Base-by-base conservation (phyloP, 2,329 filamentous ascomycete species). In the Ceratocystis lukuohia region DNA sequence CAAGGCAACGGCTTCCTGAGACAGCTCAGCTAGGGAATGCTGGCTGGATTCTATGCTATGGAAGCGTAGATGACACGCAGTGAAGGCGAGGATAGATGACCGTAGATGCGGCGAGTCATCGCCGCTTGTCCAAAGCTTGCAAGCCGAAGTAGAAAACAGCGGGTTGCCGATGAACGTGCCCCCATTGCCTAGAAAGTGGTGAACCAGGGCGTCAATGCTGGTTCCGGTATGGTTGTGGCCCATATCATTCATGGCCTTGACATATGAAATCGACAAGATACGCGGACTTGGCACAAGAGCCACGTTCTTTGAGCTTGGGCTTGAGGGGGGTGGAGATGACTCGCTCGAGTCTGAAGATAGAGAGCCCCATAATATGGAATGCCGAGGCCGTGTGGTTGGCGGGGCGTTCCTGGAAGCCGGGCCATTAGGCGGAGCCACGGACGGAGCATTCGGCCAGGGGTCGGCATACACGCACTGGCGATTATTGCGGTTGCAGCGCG, bases 31-130 rank as follows among this genome's bases (percentile, higher is more conserved):
- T 7, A 72, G 66, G 10, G 67, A 59, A 37, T 70, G 68, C 2
- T 64, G 45, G 1, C 56, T 17, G 1, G 44, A 37, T 6, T 64
- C 45, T 12, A 62, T 17, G n/a, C 67, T 61, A 57, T 68, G 62
- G 57, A 70, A 66, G 10, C 70, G 69, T 12, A 72, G 67, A 62
- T 72, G 71, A 28, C 70, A 71, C 1, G 71, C 71, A 5, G 71
- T 70, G 30, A 71, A 65, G 17, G 71, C 70, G 22, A 72, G 68
- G 17, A 71, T 69, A n/a, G 70, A 65, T 7, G 71, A 68, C 6
- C 70, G 68, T 1, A 72, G 67, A 57, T 70, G 69, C 2, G 69
- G 69, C 4, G 67, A 61, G 37, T 68, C 37, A 6, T 68, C 64
- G 28, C 48, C 63, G 15, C 22, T 33, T 15, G 64, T 63, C 67